Conservation (phyloP, 352 stramenopile genomes). For the Pythium brachiatum region DNA sequence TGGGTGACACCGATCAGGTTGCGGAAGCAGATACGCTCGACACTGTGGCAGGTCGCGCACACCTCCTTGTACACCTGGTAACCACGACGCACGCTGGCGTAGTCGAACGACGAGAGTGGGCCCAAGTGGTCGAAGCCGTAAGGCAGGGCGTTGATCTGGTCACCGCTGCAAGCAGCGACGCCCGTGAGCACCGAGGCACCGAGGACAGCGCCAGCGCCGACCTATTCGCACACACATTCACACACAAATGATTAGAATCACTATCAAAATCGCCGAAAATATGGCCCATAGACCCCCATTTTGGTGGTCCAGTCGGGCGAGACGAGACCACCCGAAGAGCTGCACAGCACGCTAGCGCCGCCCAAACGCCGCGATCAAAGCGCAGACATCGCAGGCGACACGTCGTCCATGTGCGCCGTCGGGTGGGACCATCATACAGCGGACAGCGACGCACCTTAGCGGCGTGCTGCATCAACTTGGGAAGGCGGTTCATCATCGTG, state of each 20-base stretch:
- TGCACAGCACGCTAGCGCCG: neutral
- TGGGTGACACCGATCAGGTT: slow-evolving; percentile 98
- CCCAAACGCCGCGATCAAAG: neutral
- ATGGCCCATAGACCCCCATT: slow-evolving; percentile 27
- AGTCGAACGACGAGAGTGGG: slow-evolving; percentile 87
- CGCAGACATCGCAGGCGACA: neutral
- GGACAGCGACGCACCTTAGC: slow-evolving; percentile 64
- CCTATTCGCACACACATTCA: slow-evolving; percentile 32
- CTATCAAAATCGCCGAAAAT: slow-evolving; percentile 14
- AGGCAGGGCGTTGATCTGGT: slow-evolving; percentile 83
- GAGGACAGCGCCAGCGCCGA: slow-evolving; percentile 64
- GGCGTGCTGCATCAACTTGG: slow-evolving; percentile 66
- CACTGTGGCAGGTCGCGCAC: slow-evolving; percentile 96
- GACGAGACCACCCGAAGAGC: slow-evolving; percentile 25
- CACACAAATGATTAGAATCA: slow-evolving; percentile 5
- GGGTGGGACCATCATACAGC: neutral
- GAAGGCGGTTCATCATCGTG: slow-evolving; percentile 72
- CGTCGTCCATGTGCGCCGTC: neutral
- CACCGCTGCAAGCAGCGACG: slow-evolving; percentile 79
- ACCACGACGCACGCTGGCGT: slow-evolving; percentile 93
- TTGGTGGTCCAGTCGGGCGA: slow-evolving; percentile 57
- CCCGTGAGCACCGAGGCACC: slow-evolving; percentile 76
- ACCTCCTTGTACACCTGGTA: slow-evolving; percentile 99
- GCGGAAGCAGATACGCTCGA: slow-evolving; percentile 97
- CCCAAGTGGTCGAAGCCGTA: slow-evolving; percentile 90